phyloP scores from a whole-genome alignment of 2,329 filamentous ascomycete species.

The Aspergillus bombycis region DNA sequence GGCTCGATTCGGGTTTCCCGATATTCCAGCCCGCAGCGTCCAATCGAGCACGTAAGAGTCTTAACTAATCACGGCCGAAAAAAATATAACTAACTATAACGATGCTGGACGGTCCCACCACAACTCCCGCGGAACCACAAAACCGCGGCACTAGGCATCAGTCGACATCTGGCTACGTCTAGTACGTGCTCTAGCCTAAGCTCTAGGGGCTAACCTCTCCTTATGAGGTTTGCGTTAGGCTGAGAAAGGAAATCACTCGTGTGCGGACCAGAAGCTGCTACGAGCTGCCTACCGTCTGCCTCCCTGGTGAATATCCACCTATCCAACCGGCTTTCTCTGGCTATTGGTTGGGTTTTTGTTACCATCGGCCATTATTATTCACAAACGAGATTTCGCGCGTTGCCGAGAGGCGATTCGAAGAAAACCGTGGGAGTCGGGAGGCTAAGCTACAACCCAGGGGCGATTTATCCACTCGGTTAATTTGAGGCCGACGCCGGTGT shows the following conservation, averaged over 20 bases:
- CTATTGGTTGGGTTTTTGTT: background rate
- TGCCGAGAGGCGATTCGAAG: background rate
- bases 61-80: too few relatives aligned
- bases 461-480: background rate
- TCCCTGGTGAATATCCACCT: background rate
- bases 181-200: background rate
- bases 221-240: background rate
- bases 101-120: background rate
- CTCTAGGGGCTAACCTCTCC: background rate
- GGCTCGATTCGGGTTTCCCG: background rate
- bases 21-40: background rate
- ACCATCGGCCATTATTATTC: background rate
- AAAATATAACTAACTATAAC: too few relatives aligned
- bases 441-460: background rate
- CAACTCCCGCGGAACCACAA: background rate
- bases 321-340: background rate
- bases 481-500: background rate
- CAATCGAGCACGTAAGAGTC: too few relatives aligned
- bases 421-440: background rate
- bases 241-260: background rate
- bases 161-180: background rate
- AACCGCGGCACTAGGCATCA: background rate
- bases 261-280: background rate
- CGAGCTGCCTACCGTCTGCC: background rate
- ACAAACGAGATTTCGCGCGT: background rate